Base-by-base conservation (phyloP, 257 asterid genomes). In the Verbascum thapsus region DNA sequence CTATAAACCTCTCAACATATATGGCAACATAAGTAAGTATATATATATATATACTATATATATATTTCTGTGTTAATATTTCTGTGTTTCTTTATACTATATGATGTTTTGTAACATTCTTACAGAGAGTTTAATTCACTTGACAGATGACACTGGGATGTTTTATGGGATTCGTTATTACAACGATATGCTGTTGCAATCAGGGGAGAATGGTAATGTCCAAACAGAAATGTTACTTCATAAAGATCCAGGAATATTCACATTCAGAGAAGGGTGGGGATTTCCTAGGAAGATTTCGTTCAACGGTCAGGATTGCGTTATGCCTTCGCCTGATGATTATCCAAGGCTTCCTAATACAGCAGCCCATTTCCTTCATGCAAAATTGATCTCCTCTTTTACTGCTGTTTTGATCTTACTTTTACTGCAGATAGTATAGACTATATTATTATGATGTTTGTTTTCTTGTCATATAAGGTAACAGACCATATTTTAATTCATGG, bases 81-180 rank as follows among this genome's bases (percentile, higher is more conserved):
- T 7, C 18, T 43, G 0, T 0, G 42, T 30, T 8, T 61, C 26
- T 32, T 58, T 19, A 64, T 39, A 15, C 17, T 7, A 13, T 7
- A 13, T 22, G 45, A 54, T 9, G 32, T 26, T 9, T 37, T 26
- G 4, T 23, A 5, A 5, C 40, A 19, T 2, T n/a, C n/a, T n/a
- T n/a, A n/a, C n/a, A n/a, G n/a, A n/a, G n/a, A n/a, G n/a, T n/a
- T n/a, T n/a, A n/a, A n/a, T n/a, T n/a, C n/a, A n/a, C n/a, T n/a
- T n/a, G n/a, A n/a, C 85, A 83, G 95, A 90, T 58, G 90, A 90
- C 64, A 83, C 87, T 0, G 97, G 95, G 9, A 63, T 90, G 70
- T 85, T 90, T 50, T 90, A 83, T 9, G 97, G 96, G 72, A 43
- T 90, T 18, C 48, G 64, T 56, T 58, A 70, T 53, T 90, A 85